A percentile compares a stretch with the other conserved stretches of the same genome.
Evolutionary conservation across 2,329 filamentous ascomycete genomes (phyloP).

Genomic region (Colletotrichum gloeosporioides): DNA sequence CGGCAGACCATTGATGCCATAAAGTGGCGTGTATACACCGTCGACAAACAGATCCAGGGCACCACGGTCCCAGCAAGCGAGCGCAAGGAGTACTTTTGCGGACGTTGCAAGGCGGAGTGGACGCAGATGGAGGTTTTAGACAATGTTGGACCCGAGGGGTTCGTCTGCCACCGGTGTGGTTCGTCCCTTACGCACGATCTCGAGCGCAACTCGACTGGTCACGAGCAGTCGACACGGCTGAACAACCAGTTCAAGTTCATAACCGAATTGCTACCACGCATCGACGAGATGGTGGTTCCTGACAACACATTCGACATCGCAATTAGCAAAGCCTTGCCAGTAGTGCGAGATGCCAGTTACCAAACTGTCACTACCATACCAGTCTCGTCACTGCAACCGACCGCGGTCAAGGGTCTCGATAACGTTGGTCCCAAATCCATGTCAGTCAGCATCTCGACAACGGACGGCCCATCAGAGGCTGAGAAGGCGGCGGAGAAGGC

Average conservation of each 20-base stretch:
- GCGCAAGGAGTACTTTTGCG: constrained; percentile 90
- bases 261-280: constrained; percentile 75
- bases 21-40: constrained; percentile 89
- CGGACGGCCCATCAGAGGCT: constrained; percentile 69
- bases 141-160: constrained; percentile 71
- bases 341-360: constrained; percentile 71
- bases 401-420: constrained; percentile 72
- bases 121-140: constrained; percentile 90
- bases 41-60: constrained; percentile 88
- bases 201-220: constrained; percentile 71
- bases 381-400: constrained; percentile 63
- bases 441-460: constrained; percentile 71
- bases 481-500: constrained; percentile 69
- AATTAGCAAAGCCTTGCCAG: constrained; percentile 64
- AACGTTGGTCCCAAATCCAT: constrained; percentile 73
- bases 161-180: constrained; percentile 83
- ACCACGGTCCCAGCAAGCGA: constrained; percentile 81
- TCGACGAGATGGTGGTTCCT: constrained; percentile 77
- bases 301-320: constrained; percentile 77
- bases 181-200: constrained; percentile 68
- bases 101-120: constrained; percentile 83
- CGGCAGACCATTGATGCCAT: constrained; percentile 94
- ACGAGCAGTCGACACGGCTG: constrained; percentile 75
- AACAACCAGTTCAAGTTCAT: constrained; percentile 84
- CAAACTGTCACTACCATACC: constrained; percentile 56